phyloP scores from a whole-genome alignment of 2,329 filamentous ascomycete species.

The Truncatella angustata region DNA sequence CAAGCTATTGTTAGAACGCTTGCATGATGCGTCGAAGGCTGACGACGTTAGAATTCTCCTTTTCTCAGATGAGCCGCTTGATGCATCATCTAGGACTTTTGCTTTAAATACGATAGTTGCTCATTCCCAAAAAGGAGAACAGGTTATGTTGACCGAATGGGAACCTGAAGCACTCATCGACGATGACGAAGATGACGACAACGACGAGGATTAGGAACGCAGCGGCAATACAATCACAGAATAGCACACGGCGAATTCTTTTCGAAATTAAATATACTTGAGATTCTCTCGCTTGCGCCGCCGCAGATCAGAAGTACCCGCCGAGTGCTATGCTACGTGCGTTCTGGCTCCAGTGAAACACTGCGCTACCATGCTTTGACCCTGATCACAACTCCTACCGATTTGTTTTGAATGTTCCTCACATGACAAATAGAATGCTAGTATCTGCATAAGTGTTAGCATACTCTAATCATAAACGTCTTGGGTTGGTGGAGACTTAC shows the following conservation, averaged over 20 bases:
- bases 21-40: neutral
- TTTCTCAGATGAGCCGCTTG: neutral
- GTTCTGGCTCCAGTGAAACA: too few relatives aligned
- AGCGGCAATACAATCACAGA: neutral
- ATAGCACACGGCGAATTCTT: too few relatives aligned
- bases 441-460: conserved; percentile 46
- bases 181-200: neutral
- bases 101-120: neutral
- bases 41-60: neutral
- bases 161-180: neutral
- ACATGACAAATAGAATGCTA: conserved; percentile 63
- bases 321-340: too few relatives aligned
- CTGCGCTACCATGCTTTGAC: too few relatives aligned
- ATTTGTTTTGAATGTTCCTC: conserved; percentile 19
- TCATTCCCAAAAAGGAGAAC: neutral
- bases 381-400: neutral
- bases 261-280: too few relatives aligned
- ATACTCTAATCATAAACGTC: neutral
- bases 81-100: neutral
- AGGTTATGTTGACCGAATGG: neutral
- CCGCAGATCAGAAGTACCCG: too few relatives aligned
- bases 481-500: conserved; percentile 53
- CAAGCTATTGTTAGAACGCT: neutral
- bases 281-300: too few relatives aligned
- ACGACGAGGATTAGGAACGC: neutral